Conservation (phyloP, 768 basidiomycete genomes). For the Lenzites betulinus region DNA sequence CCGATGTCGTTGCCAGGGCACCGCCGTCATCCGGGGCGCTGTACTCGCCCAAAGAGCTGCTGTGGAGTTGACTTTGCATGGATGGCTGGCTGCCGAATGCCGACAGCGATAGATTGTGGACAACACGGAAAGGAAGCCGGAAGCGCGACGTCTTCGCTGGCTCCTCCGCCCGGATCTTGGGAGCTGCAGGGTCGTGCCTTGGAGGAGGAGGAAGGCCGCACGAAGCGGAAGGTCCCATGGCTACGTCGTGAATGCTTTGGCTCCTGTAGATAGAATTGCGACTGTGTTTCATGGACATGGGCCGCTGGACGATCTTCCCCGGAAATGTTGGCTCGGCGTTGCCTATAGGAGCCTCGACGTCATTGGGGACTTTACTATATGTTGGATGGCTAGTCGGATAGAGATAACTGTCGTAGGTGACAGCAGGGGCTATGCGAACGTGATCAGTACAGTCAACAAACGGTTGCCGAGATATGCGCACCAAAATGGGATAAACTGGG, state of each 20-base stretch:
- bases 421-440: background rate
- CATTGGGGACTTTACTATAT: slow-evolving; percentile 11
- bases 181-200: background rate
- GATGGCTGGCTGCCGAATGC: slow-evolving; percentile 20
- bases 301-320: slow-evolving; percentile 2
- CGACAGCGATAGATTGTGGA: slow-evolving; percentile 23
- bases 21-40: background rate
- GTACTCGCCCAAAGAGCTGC: background rate
- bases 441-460: background rate
- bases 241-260: background rate
- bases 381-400: background rate
- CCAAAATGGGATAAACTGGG: background rate
- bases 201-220: slow-evolving; percentile 13
- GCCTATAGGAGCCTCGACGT: background rate
- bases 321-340: background rate
- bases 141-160: background rate
- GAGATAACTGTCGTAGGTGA: slow-evolving; percentile 14
- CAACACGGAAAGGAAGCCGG: slow-evolving; percentile 2
- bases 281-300: background rate
- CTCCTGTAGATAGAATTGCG: background rate
- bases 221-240: background rate
- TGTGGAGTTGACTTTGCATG: background rate
- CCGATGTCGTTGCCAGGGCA: background rate
- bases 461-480: background rate
- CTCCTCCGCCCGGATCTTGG: background rate